Base-by-base conservation (phyloP, 2,329 filamentous ascomycete genomes). In the Xenoacremonium recifei region DNA sequence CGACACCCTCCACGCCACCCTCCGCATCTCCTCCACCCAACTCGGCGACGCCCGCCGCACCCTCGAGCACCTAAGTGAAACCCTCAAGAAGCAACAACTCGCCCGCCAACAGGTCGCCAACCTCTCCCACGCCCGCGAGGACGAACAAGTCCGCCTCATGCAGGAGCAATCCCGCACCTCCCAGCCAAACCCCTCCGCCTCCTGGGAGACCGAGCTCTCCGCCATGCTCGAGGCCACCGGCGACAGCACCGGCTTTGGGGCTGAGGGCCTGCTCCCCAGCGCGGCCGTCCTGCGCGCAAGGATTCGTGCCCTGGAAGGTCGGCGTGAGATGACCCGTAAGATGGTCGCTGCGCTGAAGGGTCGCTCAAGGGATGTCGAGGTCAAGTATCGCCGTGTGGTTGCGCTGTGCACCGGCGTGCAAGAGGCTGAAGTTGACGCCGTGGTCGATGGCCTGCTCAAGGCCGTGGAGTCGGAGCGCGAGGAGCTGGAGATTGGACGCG, bases 381-480 rank as follows among this genome's bases (percentile, higher is more conserved):
- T 85, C 51, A 89, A 93, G 66, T 96, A 96, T 62, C 80, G 90
- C 19, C 87, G 85, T 51, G 88, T 97, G 21, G 89, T 99, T 18
- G 83, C 86, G 40, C 71, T 96, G 11, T 96, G 92, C 61, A 95
- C 90, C 0, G 84, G 82, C 7, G 87, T 91, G 23, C 77, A 81
- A 1, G 89, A 95, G 48, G 75, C 77, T 7, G 80, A 89, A 44
- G 87, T 97, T 12, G 93, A 97, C 54, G 79, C 80, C 43, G 79
- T 90, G 38, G 74, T 96, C 1, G 87, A 89, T 39, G 82, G 83
- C 3, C 71, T 99, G 32, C 80, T 95, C 35, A 82, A 88, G 48
- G 93, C 93, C 3, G 86, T 97, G 3, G 92, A 96, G 66, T 95
- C 90, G 58, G 91, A 96, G 62, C 79, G 76, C 40, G 79, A 81